Base-by-base conservation (phyloP, 352 stramenopile genomes). In the Lagenidium giganteum region DNA sequence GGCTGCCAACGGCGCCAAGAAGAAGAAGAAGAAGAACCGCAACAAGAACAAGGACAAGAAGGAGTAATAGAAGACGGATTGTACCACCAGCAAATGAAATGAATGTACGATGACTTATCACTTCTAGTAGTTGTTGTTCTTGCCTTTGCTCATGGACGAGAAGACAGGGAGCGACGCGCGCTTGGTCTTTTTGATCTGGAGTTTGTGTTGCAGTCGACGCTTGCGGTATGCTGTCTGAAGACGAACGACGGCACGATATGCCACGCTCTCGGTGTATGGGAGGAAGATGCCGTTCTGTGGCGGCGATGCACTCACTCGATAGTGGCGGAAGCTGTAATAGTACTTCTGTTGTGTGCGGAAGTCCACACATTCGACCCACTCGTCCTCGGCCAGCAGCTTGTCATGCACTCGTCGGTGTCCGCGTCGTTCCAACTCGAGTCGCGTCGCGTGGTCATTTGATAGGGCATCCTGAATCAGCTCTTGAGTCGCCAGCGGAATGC, bases 1-100 rank as follows among this genome's bases (percentile, higher is more conserved):
- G 2, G 32, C 26, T 9, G 16, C 45, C 6, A 26, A 59, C 3
- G 51, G 42, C 23, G 51, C 59, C n/a, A 38, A 39, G 13, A 67
- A 76, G 48, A 83, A 83, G 56, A 86, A 86, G 55, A 67, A 73
- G 47, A 71, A 71, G 54, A 77, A 78, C 39, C 77, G 74, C 55
- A 70, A 69, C 53, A 70, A 72, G 44, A 61, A 54, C 38, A 54
- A 51, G 30, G 49, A 52, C 42, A 80, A 76, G 51, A 64, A 71
- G 44, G n/a, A n/a, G n/a, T n/a, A n/a, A n/a, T n/a, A n/a, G n/a
- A n/a, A n/a, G n/a, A n/a, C n/a, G n/a, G n/a, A n/a, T n/a, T n/a
- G n/a, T n/a, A n/a, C n/a, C n/a, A n/a, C n/a, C n/a, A n/a, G n/a
- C n/a, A n/a, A n/a, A n/a, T n/a, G n/a, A n/a, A n/a, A n/a, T n/a